Evolutionary conservation across 179 eudicot genomes (phyloP).

Genomic region (Beta macrorhiza): DNA sequence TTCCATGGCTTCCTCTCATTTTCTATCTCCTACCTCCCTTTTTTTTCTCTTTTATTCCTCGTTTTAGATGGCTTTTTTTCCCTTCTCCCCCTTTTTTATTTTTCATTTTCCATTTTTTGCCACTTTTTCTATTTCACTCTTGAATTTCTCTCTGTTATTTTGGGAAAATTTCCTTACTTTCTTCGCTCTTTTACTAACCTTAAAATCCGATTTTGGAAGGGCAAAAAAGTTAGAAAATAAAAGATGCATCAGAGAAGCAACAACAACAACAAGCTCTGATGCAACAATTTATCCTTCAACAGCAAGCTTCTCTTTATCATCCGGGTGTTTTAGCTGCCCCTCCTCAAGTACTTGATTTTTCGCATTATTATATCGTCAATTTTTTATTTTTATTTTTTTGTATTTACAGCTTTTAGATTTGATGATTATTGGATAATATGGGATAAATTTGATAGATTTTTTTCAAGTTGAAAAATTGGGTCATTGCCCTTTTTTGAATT

Average conservation of each 20-base stretch:
- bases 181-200: constrained; percentile 13
- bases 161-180: constrained; percentile 10
- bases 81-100: not conserved
- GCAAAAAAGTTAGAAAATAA: not conserved
- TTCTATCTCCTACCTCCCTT: too few relatives aligned
- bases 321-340: constrained; percentile 49
- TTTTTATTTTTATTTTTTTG: too few relatives aligned
- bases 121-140: not conserved
- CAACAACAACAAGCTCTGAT: constrained; percentile 37
- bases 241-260: constrained; percentile 40
- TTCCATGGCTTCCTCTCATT: too few relatives aligned
- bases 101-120: not conserved
- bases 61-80: not conserved
- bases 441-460: too few relatives aligned
- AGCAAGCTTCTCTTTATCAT: constrained; percentile 76
- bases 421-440: too few relatives aligned
- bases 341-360: too few relatives aligned
- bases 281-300: constrained; percentile 73
- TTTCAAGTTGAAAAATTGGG: too few relatives aligned
- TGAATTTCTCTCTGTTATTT: not conserved
- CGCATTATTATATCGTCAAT: too few relatives aligned
- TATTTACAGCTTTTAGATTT: too few relatives aligned
- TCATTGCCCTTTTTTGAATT: too few relatives aligned
- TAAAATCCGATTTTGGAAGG: constrained; percentile 6
- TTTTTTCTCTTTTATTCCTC: too few relatives aligned